Evolutionary conservation across 768 basidiomycete genomes (phyloP).

Genomic region (Thelephora aurantiotincta): DNA sequence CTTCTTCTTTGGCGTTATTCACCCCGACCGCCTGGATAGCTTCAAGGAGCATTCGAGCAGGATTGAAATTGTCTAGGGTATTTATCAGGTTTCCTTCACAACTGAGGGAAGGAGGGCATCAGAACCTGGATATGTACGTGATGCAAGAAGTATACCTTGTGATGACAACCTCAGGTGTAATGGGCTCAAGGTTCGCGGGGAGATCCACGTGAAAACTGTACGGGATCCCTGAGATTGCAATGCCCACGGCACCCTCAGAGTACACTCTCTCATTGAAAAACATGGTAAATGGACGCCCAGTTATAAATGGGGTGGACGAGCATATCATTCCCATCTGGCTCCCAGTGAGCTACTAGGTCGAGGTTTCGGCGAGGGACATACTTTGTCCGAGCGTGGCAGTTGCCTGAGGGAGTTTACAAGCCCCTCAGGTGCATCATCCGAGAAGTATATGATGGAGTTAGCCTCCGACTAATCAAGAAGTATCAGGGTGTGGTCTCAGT

Average conservation of each 20-base stretch:
- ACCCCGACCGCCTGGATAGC: slow-evolving; percentile 27
- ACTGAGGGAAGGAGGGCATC: slow-evolving; percentile 19
- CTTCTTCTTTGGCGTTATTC: slow-evolving; percentile 30
- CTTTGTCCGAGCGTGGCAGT: slow-evolving; percentile 36
- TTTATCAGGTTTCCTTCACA: slow-evolving; percentile 65
- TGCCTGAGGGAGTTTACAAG: slow-evolving; percentile 27
- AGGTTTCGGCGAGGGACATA: slow-evolving; percentile 14
- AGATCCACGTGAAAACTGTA: slow-evolving; percentile 15
- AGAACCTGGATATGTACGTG: too few species aligned
- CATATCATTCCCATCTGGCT: slow-evolving; percentile 51
- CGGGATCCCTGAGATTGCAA: slow-evolving; percentile 23
- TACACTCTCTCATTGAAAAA: slow-evolving; percentile 40
- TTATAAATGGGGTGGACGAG: slow-evolving; percentile 68
- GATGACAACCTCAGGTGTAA: slow-evolving; percentile 34
- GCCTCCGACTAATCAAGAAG: slow-evolving; percentile 7
- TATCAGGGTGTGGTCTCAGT: neutral
- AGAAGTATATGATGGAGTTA: slow-evolving; percentile 34
- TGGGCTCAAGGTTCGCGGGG: slow-evolving; percentile 23
- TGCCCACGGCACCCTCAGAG: slow-evolving; percentile 56
- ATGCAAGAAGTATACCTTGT: slow-evolving; percentile 28
- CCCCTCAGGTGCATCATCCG: slow-evolving; percentile 45
- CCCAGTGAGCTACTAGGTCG: neutral
- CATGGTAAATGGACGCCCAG: slow-evolving; percentile 59
- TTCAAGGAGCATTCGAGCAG: slow-evolving; percentile 42
- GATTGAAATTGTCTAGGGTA: slow-evolving; percentile 39